phyloP scores from a whole-genome alignment of 2,329 filamentous ascomycete species.

The Fusarium napiforme region DNA sequence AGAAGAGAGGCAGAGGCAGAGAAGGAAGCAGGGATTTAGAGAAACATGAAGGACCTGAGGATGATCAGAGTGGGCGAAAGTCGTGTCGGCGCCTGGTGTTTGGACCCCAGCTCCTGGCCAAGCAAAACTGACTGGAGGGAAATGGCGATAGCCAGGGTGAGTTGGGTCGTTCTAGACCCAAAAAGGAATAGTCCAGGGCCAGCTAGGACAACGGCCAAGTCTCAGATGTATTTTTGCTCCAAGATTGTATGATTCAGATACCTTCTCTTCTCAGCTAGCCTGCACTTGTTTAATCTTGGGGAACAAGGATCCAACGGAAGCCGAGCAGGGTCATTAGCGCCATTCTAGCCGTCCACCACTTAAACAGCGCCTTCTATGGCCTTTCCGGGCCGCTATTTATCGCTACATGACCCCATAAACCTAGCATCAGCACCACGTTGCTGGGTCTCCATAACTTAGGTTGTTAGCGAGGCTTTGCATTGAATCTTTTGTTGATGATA shows the following conservation, averaged over 20 bases:
- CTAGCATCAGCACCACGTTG: constrained; percentile 21
- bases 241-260: constrained; percentile 19
- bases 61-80: constrained; percentile 35
- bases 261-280: constrained; percentile 21
- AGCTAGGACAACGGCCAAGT: constrained; percentile 21
- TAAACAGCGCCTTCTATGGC: constrained; percentile 13
- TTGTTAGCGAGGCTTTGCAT: background rate
- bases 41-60: constrained; percentile 32
- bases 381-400: constrained; percentile 10
- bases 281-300: constrained; percentile 45
- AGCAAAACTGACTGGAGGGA: constrained; percentile 37
- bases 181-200: constrained; percentile 26
- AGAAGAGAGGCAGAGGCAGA: constrained; percentile 1
- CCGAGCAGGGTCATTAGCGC: constrained; percentile 35
- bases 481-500: background rate
- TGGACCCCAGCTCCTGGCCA: constrained; percentile 36
- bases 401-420: constrained; percentile 11
- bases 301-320: constrained; percentile 43
- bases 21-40: constrained; percentile 22
- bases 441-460: constrained; percentile 2
- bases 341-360: constrained; percentile 28
- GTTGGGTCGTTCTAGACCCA: constrained; percentile 8
- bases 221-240: constrained; percentile 23
- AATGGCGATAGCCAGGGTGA: constrained; percentile 42
- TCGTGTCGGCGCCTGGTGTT: constrained; percentile 42